Evolutionary conservation across 2,329 filamentous ascomycete species (phyloP), one percentile per base, ranked within the genome.

Genomic region (Diplodia sapinea): DNA sequence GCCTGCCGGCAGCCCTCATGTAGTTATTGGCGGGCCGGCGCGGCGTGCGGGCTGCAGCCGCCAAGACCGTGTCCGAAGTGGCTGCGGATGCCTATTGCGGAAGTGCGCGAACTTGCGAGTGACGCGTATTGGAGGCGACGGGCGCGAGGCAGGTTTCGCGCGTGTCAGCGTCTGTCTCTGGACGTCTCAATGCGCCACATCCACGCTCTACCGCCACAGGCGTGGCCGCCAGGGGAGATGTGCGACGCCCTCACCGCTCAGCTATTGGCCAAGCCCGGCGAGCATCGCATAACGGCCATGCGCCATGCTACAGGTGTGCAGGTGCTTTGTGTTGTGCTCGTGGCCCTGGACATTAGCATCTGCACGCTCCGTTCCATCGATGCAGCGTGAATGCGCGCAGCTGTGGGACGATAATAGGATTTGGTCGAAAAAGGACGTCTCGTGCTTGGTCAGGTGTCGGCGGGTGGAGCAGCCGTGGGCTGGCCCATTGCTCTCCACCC

Each of bases 221-320:
- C 26, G 12, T 50, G 57, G 40, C 26, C 20, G 23, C 56, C 38
- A 23, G 26, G 36, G 56, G 17, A n/a, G 15, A 29, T 15, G 31
- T 29, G 43, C 43, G 43, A 47, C 43, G 43, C 15, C n/a, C 26
- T 17, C 17, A 20, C 29, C 29, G 43, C 15, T 17, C 29, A 11
- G 47, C 47, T 15, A 63, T 63, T 63, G 59, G 59, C 40, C 26
- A 17, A n/a, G 9, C 57, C 40, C 13, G 43, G 23, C 11, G 43
- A 51, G 38, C 38, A 50, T 50, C 29, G 59, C 59, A 63, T 63
- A 51, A 63, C 43, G 59, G 47, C 29, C 29, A 51, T 51, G 59
- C 43, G 20, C 33, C 36, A 6, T 56, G 17, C 54, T 13, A 56
- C 36, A 49, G 40, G n/a, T 51, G 47, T 47, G 43, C n/a, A 49